Evolutionary conservation across 2,329 filamentous ascomycete species (phyloP), one percentile per base, ranked within the genome.

Genomic region (Fusarium pininemorale): DNA sequence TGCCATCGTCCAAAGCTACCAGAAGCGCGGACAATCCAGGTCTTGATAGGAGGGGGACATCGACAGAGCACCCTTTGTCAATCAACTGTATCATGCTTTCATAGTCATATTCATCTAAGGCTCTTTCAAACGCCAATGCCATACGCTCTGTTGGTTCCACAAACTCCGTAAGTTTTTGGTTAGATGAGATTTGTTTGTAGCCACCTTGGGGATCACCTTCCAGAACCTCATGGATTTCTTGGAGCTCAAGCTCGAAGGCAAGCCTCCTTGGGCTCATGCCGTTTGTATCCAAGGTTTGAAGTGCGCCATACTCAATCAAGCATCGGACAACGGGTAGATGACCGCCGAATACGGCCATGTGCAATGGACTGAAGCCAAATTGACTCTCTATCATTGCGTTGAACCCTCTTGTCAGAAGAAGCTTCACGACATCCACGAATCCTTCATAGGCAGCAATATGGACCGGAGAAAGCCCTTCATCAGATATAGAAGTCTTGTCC

Each of bases 71-170:
- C 15, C 61, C 55, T 15, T 10, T 12, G 0, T 4, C 4, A 5
- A 59, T 35, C 41, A 56, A 26, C 7, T 83, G 12, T 7, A 3
- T 84, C 30, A 83, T 82, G 54, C 39, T 39, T 6, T 30, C 14
- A 7, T 50, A 24, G 16, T 69, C 39, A 4, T 26, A 7, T 9
- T 39, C 18, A 6, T 6, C 2, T 4, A 60, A 16, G 13, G 62
- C 61, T 37, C 30, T 18, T 20, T 41, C 35, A 2, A 69, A 18
- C 16, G 16, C 44, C 10, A 50, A 24, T 24, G 55, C 42, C 8
- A 55, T 26, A 5, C 24, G 15, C 6, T 30, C 41, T 7, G 3
- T 11, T 9, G 45, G 47, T 16, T 24, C 18, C 16, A 11, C 11
- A 7, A 41, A 35, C 18, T n/a, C n/a, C 9, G 4, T 12, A 11